phyloP scores from a whole-genome alignment of 805 yeast genomes.

The Teunomyces lycoperdinae region DNA sequence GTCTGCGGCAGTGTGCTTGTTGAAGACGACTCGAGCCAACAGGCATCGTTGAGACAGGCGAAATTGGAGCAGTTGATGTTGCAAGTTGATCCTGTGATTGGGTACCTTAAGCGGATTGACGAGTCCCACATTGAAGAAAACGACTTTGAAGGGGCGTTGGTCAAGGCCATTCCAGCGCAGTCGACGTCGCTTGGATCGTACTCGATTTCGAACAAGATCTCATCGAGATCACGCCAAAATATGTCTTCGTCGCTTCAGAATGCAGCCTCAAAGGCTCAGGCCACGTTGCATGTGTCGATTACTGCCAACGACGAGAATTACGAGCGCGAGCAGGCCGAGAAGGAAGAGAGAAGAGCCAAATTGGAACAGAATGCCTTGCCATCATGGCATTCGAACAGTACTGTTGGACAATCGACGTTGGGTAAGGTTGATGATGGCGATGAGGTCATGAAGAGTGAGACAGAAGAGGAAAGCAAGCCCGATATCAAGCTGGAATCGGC shows the following conservation, averaged over 20 bases:
- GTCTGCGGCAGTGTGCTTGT: constrained; percentile 72
- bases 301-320: constrained; percentile 81
- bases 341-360: constrained; percentile 65
- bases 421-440: constrained; percentile 57
- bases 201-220: constrained; percentile 49
- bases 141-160: constrained; percentile 53
- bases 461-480: constrained; percentile 1
- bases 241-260: constrained; percentile 33
- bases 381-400: constrained; percentile 90
- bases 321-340: constrained; percentile 60
- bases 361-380: constrained; percentile 93
- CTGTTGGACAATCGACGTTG: constrained; percentile 69
- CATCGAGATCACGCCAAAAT: constrained; percentile 28
- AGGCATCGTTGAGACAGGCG: constrained; percentile 77
- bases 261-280: constrained; percentile 66
- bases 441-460: constrained; percentile 16
- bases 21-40: constrained; percentile 86
- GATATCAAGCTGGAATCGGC: constrained; percentile 8
- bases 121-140: constrained; percentile 40
- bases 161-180: constrained; percentile 82
- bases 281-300: constrained; percentile 86
- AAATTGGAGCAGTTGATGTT: constrained; percentile 81
- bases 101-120: constrained; percentile 60
- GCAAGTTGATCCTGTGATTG: constrained; percentile 85
- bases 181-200: constrained; percentile 68